These are phyloP conservation scores for Pichia sp. DNA, from an alignment of 1,139 yeast genomes.

Conservation along the genomic window DNA sequence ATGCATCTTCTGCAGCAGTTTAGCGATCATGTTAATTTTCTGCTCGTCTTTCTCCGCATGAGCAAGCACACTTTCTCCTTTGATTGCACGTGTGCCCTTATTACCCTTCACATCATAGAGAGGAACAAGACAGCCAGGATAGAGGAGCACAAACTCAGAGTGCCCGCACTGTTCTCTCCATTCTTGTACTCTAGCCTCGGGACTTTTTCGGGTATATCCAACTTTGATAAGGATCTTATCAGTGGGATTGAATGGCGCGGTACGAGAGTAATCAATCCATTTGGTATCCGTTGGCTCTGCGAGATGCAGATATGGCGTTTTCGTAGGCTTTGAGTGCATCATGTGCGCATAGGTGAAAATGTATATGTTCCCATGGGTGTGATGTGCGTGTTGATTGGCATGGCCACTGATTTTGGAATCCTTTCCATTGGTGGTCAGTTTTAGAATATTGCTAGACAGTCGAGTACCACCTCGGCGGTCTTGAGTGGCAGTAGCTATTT, in stretches of 20 bases:
- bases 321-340: constrained; percentile 25
- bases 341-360: constrained; percentile 44
- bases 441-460: neutral
- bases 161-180: constrained; percentile 53
- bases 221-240: constrained; percentile 42
- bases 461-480: too few species aligned
- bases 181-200: constrained; percentile 37
- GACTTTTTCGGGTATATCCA: constrained; percentile 48
- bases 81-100: neutral
- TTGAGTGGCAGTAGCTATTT: too few species aligned
- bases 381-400: too few species aligned
- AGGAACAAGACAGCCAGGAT: constrained; percentile 26
- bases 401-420: neutral
- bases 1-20: constrained; percentile 13
- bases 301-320: constrained; percentile 27
- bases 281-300: constrained; percentile 16
- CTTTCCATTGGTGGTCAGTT: neutral
- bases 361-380: constrained; percentile 40
- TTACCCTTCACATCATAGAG: constrained; percentile 5
- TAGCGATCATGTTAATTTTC: constrained; percentile 4
- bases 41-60: constrained; percentile 9
- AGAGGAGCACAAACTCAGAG: constrained; percentile 29
- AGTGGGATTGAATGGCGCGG: constrained; percentile 33
- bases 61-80: constrained; percentile 1
- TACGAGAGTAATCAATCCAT: constrained; percentile 26